Conservation (phyloP, 768 basidiomycete genomes). For the Xerocomellus amylosporus region DNA sequence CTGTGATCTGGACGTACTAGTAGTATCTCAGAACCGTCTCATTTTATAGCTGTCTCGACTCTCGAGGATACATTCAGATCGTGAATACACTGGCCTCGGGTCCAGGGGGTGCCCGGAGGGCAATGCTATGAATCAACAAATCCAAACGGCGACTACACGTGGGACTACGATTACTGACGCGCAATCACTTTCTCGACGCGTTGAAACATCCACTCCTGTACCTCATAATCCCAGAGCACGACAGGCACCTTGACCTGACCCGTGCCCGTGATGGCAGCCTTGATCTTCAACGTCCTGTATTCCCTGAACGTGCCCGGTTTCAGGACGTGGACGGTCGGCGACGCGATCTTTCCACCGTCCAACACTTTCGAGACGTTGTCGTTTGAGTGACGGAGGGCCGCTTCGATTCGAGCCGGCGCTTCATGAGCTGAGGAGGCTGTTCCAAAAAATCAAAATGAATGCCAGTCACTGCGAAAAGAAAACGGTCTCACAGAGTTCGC, state of each 20-base stretch:
- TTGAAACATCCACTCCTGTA: slow-evolving; percentile 16
- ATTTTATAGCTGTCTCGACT: no score
- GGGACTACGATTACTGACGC: neutral
- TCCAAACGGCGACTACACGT: no score
- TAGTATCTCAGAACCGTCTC: no score
- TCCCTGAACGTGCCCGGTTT: slow-evolving; percentile 20
- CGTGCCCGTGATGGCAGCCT: slow-evolving; percentile 4
- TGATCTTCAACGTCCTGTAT: slow-evolving; percentile 9
- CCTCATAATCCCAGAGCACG: slow-evolving; percentile 16
- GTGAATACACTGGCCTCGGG: no score
- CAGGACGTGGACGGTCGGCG: slow-evolving; percentile 14
- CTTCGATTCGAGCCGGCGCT: slow-evolving; percentile 2
- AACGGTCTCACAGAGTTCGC: neutral
- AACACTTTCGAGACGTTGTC: neutral
- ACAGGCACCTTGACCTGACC: slow-evolving; percentile 19
- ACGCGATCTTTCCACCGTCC: neutral
- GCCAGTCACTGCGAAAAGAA: no score
- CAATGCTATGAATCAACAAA: no score
- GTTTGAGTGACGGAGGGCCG: slow-evolving; percentile 3
- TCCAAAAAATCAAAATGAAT: neutral
- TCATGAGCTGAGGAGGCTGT: neutral
- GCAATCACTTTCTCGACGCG: slow-evolving; percentile 1
- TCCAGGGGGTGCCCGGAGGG: no score
- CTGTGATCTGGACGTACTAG: no score
- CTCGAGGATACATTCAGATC: no score